phyloP scores from a whole-genome alignment of 805 yeast species.

The Saccharomyces eubayanus region DNA sequence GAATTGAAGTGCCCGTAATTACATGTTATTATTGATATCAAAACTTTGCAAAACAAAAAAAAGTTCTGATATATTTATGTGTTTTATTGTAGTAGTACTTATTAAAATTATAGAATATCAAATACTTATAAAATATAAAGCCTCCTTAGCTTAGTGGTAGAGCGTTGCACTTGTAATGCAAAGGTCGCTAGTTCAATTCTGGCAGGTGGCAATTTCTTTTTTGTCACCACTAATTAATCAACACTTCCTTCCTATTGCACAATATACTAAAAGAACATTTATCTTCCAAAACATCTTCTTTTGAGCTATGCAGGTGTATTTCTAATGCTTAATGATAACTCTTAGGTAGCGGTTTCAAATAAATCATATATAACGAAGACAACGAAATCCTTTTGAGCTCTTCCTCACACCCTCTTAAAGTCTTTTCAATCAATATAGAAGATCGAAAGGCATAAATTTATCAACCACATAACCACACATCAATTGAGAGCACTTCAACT shows the following conservation, averaged over 20 bases:
- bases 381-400: neutral
- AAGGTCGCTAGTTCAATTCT: slow-evolving; percentile 93
- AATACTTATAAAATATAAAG: slow-evolving; percentile 23
- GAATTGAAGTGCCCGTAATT: no score
- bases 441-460: neutral
- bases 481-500: neutral
- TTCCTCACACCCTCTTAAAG: neutral
- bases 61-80: no score
- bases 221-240: no score
- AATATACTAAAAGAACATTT: no score
- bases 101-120: neutral
- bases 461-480: neutral
- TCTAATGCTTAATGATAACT: neutral
- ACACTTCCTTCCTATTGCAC: no score
- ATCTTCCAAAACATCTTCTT: neutral
- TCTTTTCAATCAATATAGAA: neutral
- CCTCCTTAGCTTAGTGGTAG: slow-evolving; percentile 99
- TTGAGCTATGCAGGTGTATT: neutral
- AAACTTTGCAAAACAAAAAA: no score
- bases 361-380: neutral
- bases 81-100: no score
- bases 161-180: slow-evolving; percentile 99
- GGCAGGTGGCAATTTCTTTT: slow-evolving; percentile 58
- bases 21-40: no score
- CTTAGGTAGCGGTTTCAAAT: neutral